Evolutionary conservation across 805 yeast genomes (phyloP).

Genomic region (Hanseniaspora meyeri): DNA sequence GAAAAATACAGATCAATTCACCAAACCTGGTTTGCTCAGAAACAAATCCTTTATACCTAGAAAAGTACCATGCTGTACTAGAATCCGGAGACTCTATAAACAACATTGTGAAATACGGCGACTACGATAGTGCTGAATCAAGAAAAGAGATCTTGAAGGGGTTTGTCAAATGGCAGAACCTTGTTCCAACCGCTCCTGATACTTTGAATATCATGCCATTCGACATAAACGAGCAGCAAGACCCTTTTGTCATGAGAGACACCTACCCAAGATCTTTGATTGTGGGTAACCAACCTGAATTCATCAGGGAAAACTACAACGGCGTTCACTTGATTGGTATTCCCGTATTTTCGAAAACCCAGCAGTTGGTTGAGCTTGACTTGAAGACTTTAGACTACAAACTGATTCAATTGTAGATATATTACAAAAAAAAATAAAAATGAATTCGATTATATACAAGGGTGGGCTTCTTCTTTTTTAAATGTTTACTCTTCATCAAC

Average conservation of each 20-base stretch:
- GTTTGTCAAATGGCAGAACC: slow-evolving; percentile 70
- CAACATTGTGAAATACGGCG: slow-evolving; percentile 57
- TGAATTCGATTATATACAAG: not conserved
- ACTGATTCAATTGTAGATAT: not conserved
- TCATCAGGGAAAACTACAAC: slow-evolving; percentile 32
- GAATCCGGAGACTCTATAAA: slow-evolving; percentile 75
- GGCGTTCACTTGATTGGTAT: slow-evolving; percentile 48
- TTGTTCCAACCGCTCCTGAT: slow-evolving; percentile 92
- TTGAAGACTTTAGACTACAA: not conserved
- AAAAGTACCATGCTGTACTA: slow-evolving; percentile 49
- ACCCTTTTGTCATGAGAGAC: slow-evolving; percentile 62
- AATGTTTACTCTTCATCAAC: not conserved
- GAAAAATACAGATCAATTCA: slow-evolving; percentile 31
- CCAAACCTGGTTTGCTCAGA: slow-evolving; percentile 31
- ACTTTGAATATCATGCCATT: slow-evolving; percentile 85
- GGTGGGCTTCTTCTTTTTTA: not conserved
- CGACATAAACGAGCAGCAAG: slow-evolving; percentile 34
- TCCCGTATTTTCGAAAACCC: slow-evolving; percentile 43
- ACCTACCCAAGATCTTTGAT: slow-evolving; percentile 80
- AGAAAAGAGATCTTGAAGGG: slow-evolving; percentile 49
- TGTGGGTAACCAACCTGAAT: slow-evolving; percentile 70
- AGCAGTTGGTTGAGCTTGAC: not conserved
- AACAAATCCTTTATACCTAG: slow-evolving; percentile 68
- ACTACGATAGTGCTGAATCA: slow-evolving; percentile 22
- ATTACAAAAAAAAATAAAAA: not conserved